These are phyloP conservation scores for Triticum dicoccoides DNA, from an alignment of 176 grass and related monocot species.

Conservation along the genomic window DNA sequence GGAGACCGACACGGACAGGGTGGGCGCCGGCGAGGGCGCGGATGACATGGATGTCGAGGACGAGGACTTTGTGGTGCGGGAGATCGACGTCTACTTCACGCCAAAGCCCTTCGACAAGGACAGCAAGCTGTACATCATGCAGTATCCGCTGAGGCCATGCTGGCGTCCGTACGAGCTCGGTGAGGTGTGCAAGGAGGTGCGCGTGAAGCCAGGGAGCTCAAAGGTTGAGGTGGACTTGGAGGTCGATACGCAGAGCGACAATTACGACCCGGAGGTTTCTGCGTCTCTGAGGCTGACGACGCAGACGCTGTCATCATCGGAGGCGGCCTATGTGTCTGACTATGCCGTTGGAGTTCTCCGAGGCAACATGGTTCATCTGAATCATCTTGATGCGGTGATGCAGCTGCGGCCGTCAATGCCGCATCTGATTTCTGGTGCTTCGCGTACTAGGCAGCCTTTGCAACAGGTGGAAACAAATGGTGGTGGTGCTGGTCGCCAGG, in stretches of 20 bases:
- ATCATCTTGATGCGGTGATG: constrained; percentile 73
- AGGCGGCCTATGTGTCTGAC: constrained; percentile 47
- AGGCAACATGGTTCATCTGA: constrained; percentile 78
- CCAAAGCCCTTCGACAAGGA: constrained; percentile 65
- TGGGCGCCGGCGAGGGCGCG: neutral
- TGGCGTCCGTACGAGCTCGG: constrained; percentile 83
- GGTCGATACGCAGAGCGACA: constrained; percentile 54
- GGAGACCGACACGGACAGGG: constrained; percentile 44
- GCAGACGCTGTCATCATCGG: constrained; percentile 81
- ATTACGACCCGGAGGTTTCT: constrained; percentile 62
- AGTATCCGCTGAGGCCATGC: constrained; percentile 80
- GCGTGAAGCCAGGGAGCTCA: constrained; percentile 62
- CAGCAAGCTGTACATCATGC: constrained; percentile 80
- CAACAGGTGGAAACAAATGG: constrained; percentile 30
- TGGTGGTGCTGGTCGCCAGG: constrained; percentile 2
- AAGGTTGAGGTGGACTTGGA: constrained; percentile 81
- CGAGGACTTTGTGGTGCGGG: constrained; percentile 68
- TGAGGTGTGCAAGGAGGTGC: constrained; percentile 76
- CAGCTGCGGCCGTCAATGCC: constrained; percentile 66
- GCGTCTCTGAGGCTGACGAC: constrained; percentile 44
- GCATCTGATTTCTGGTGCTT: constrained; percentile 37
- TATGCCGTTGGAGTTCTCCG: constrained; percentile 75
- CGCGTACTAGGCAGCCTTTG: constrained; percentile 36
- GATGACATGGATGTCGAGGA: constrained; percentile 8
- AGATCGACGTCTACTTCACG: constrained; percentile 76